Percentiles rank a stretch among this genome's conserved stretches.
phyloP scores from a whole-genome alignment of 2,329 filamentous ascomycete genomes.

The Trichoderma harzianum region DNA sequence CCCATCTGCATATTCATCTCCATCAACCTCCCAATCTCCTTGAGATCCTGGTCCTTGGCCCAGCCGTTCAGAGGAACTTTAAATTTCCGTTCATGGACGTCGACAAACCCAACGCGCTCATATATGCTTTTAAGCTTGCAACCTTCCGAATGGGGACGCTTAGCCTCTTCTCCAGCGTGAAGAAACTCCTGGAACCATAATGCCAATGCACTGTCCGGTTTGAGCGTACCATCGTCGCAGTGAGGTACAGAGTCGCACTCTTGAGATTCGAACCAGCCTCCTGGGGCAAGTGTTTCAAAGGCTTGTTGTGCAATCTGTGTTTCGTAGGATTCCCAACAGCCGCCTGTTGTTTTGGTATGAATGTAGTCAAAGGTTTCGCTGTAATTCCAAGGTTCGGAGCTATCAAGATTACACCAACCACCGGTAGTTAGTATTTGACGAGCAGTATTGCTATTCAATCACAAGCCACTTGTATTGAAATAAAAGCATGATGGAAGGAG shows the following conservation, averaged over 20 bases:
- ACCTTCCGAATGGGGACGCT: constrained; percentile 38
- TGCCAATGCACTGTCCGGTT: constrained; percentile 35
- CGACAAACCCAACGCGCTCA: constrained; percentile 51
- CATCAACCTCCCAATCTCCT: constrained; percentile 45
- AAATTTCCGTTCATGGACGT: constrained; percentile 50
- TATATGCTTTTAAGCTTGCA: constrained; percentile 36
- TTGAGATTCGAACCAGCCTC: constrained; percentile 55
- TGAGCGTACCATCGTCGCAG: constrained; percentile 47
- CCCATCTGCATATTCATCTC: constrained; percentile 42
- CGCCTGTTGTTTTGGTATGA: constrained; percentile 48
- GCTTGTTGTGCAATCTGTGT: constrained; percentile 50
- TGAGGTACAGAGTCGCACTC: constrained; percentile 39
- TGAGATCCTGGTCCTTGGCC: constrained; percentile 45
- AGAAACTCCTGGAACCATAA: constrained; percentile 41
- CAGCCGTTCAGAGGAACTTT: constrained; percentile 55
- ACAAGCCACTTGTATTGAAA: not conserved
- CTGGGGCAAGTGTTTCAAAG: constrained; percentile 47
- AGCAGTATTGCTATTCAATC: not conserved
- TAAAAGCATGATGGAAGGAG: not conserved
- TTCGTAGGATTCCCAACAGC: constrained; percentile 49
- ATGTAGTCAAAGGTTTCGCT: constrained; percentile 55
- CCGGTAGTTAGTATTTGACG: not conserved
- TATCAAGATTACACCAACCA: constrained; percentile 21
- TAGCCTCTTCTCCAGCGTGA: constrained; percentile 35
- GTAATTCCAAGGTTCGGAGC: constrained; percentile 49